These are phyloP conservation scores for Phanerochaete sordida DNA, from an alignment of 768 basidiomycete species.

Conservation along the genomic window DNA sequence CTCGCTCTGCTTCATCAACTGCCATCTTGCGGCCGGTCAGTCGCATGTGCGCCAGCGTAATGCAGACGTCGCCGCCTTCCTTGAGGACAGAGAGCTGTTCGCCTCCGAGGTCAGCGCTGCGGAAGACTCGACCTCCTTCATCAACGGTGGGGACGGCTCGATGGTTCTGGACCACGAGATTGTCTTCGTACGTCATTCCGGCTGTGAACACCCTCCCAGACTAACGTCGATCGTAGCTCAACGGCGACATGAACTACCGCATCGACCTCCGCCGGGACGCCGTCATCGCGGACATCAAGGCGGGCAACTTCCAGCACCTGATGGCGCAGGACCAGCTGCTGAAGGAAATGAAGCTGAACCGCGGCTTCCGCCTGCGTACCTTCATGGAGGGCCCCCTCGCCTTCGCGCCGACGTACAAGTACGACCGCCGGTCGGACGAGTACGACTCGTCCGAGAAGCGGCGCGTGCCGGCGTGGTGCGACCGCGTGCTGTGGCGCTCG, in stretches of 20 bases:
- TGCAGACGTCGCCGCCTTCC: constrained; percentile 79
- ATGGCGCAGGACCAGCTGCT: constrained; percentile 81
- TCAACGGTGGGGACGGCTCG: constrained; percentile 89
- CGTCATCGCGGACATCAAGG: constrained; percentile 67
- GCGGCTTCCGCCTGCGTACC: constrained; percentile 78
- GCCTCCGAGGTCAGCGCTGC: constrained; percentile 35
- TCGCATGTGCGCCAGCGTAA: constrained; percentile 78
- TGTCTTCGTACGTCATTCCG: constrained; percentile 63
- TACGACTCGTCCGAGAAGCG: constrained; percentile 91
- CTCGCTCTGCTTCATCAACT: constrained; percentile 93
- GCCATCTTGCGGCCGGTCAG: constrained; percentile 96
- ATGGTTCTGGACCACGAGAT: constrained; percentile 95
- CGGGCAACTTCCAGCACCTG: constrained; percentile 61
- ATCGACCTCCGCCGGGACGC: constrained; percentile 90
- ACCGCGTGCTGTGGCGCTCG: constrained; percentile 82
- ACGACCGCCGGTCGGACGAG: constrained; percentile 71
- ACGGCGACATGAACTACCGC: constrained; percentile 96
- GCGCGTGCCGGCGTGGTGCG: constrained; percentile 94
- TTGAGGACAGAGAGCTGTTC: constrained; percentile 79
- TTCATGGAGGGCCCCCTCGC: constrained; percentile 81
- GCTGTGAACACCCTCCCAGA: not conserved
- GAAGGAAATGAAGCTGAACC: constrained; percentile 86
- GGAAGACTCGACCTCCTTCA: constrained; percentile 63
- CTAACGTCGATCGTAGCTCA: constrained; percentile 46
- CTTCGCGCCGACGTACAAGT: constrained; percentile 94